Evolutionary conservation across 345 rosid species (phyloP).

Genomic region (Excoecaria agallocha): DNA sequence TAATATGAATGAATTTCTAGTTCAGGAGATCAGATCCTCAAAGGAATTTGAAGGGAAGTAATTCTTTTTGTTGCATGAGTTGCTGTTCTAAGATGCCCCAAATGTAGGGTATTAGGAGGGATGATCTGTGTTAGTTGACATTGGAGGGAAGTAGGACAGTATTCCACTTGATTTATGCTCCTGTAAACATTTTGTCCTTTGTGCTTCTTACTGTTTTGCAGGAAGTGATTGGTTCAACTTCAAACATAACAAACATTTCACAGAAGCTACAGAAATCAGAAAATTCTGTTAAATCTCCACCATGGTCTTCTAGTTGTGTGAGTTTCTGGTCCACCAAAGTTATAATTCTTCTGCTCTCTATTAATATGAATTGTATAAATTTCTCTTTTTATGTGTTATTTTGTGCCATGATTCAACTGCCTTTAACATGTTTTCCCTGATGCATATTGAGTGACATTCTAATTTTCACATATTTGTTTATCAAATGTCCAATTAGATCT

Average conservation of each 20-base stretch:
- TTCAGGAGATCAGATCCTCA: conserved; percentile 15
- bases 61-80: not conserved
- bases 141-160: too few relatives aligned
- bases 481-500: not conserved
- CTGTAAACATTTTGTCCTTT: not conserved
- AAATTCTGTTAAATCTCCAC: conserved; percentile 3
- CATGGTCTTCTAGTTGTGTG: conserved; percentile 20
- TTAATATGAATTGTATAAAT: not conserved
- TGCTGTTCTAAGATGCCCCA: not conserved
- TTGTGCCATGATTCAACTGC: not conserved
- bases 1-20: not conserved
- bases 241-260: conserved; percentile 12
- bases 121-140: not conserved
- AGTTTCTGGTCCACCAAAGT: conserved; percentile 9
- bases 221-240: conserved; percentile 14
- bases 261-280: conserved; percentile 22
- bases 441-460: not conserved
- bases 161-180: not conserved
- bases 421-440: not conserved
- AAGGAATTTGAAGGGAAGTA: conserved; percentile 17
- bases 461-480: not conserved
- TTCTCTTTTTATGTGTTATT: not conserved
- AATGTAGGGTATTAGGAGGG: not conserved
- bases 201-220: not conserved
- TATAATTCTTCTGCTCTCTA: not conserved